Evolutionary conservation across 2,329 filamentous ascomycete genomes (phyloP).

Genomic region (Hypoxylon sp.): DNA sequence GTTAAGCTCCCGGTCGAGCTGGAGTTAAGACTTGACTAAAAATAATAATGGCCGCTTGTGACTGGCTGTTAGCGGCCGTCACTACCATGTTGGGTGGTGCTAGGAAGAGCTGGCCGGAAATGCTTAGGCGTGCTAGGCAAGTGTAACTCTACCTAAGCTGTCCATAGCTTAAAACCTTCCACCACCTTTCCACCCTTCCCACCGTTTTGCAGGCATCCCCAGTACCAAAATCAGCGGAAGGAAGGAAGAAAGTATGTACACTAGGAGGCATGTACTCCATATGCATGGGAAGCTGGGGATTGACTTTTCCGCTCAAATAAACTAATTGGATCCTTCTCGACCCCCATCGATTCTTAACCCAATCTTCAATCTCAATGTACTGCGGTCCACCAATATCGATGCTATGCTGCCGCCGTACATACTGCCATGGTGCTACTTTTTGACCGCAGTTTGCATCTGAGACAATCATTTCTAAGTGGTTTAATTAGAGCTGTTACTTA

Average conservation of each 20-base stretch:
- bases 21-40: conserved; percentile 19
- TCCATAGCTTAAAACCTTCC: conserved; percentile 1
- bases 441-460: conserved; percentile 33
- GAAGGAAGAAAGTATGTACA: too few species aligned
- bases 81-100: too few species aligned
- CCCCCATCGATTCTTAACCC: neutral
- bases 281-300: conserved; percentile 18
- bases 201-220: conserved; percentile 22
- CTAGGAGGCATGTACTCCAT: too few species aligned
- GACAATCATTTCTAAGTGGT: conserved; percentile 35
- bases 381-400: neutral
- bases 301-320: conserved; percentile 19
- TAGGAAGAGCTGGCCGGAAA: neutral
- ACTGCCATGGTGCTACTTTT: neutral
- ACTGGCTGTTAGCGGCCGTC: conserved; percentile 3
- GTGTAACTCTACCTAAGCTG: neutral
- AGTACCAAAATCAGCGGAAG: conserved; percentile 25
- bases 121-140: conserved; percentile 2
- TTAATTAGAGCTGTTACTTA: conserved; percentile 34
- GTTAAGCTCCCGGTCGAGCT: conserved; percentile 7
- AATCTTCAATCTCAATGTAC: neutral
- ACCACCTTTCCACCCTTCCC: conserved; percentile 14
- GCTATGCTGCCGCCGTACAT: neutral
- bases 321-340: neutral
- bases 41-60: conserved; percentile 17